Percentiles rank a stretch among this genome's conserved stretches.
phyloP scores from a whole-genome alignment of 1,284 basidiomycete species.

The Earliella scabrosa region DNA sequence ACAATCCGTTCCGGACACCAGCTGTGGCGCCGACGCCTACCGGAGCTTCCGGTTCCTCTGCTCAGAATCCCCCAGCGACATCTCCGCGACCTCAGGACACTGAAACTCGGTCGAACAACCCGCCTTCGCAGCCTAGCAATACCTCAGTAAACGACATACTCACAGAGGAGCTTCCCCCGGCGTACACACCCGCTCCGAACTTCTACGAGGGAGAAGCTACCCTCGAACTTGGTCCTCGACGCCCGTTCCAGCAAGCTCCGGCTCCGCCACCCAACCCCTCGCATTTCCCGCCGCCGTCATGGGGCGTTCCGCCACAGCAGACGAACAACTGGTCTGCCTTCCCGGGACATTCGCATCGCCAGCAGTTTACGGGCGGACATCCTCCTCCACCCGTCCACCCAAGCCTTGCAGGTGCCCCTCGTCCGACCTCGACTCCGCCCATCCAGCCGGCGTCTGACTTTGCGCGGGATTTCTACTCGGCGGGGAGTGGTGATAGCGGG shows the following conservation, averaged over 20 bases:
- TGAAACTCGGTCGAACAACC: too few species aligned
- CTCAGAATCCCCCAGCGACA: background rate
- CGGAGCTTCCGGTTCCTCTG: constrained; percentile 9
- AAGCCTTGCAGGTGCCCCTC: constrained; percentile 4
- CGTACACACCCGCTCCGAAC: constrained; percentile 64
- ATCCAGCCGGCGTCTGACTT: constrained; percentile 51
- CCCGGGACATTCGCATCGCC: constrained; percentile 20
- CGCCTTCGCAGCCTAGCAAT: background rate
- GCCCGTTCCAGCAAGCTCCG: constrained; percentile 61
- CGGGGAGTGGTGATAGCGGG: constrained; percentile 36
- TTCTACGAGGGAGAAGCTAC: constrained; percentile 58
- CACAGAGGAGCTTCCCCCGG: constrained; percentile 62
- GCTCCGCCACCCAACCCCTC: constrained; percentile 24
- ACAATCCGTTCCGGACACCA: constrained; percentile 39
- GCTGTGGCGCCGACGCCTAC: constrained; percentile 30
- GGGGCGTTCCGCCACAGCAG: constrained; percentile 12
- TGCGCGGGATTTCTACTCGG: constrained; percentile 58
- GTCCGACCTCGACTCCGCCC: constrained; percentile 19
- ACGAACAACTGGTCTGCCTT: constrained; percentile 21
- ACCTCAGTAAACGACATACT: constrained; percentile 26
- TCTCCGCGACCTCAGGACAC: too few species aligned
- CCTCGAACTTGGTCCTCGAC: constrained; percentile 59
- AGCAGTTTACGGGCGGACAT: constrained; percentile 14
- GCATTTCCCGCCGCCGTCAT: constrained; percentile 18
- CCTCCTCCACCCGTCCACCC: constrained; percentile 24